Evolutionary conservation across 176 grass and related monocot species (phyloP).

Genomic region (Aegilops tauschii): DNA sequence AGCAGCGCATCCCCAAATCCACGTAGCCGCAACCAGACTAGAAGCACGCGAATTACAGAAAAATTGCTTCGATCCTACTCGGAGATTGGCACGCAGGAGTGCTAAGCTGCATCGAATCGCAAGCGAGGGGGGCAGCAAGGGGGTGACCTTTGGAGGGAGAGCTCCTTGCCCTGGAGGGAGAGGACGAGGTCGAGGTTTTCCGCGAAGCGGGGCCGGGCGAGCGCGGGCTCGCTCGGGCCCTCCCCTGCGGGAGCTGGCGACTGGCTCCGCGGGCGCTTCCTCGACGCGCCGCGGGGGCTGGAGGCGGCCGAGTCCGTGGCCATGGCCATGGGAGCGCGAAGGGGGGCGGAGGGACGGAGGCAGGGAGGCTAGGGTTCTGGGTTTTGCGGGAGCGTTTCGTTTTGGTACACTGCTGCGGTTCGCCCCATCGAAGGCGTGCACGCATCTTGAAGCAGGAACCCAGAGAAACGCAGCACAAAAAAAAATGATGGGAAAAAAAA

Average conservation of each 20-base stretch:
- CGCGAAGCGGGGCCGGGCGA: constrained; percentile 20
- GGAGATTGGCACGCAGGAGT: background rate
- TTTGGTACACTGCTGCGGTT: background rate
- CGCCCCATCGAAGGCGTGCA: too few relatives aligned
- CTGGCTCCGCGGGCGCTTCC: constrained; percentile 39
- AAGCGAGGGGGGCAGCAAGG: background rate
- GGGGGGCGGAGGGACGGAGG: background rate
- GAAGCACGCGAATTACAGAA: background rate
- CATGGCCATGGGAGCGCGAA: constrained; percentile 31
- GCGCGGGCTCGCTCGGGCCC: background rate
- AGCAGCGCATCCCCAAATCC: background rate
- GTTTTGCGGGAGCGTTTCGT: constrained; percentile 15
- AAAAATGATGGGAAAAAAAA: background rate
- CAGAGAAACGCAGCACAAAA: too few relatives aligned
- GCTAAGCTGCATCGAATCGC: background rate
- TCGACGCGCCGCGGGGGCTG: background rate
- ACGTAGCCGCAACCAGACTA: background rate
- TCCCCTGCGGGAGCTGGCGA: constrained; percentile 8
- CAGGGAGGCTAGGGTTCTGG: constrained; percentile 51
- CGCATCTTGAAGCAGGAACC: too few relatives aligned
- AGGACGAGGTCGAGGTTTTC: constrained; percentile 77
- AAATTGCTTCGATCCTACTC: background rate
- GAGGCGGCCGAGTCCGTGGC: constrained; percentile 27
- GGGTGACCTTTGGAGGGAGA: constrained; percentile 59
- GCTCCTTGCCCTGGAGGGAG: constrained; percentile 75